Base-by-base conservation (phyloP, 257 asterid genomes). In the Gentiana straminea region DNA sequence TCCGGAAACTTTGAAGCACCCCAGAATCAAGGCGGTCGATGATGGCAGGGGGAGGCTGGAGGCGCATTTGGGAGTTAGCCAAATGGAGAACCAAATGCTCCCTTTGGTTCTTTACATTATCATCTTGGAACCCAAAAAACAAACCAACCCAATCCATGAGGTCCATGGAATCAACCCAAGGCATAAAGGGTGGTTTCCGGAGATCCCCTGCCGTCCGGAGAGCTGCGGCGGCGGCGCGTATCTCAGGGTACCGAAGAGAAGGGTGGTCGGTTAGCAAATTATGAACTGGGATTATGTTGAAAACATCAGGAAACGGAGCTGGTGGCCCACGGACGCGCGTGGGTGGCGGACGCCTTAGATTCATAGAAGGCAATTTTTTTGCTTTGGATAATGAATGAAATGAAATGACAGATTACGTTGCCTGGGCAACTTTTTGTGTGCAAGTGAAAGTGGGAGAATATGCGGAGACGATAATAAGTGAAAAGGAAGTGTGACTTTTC, bases 31-130 rank as follows among this genome's bases (percentile, higher is more conserved):
- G 95, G 73, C 76, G 75, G 71, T 81, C 95, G 3, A 71, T 49
- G 59, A 77, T 54, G 37, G 76, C 2, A 7, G 84, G 83, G n/a
- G 80, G 91, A 43, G 86, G 86, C 10, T 71, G 83, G 7, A 84
- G 89, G 57, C 98, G 86, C 98, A 90, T 90, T 77, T 90, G 96
- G 32, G 81, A 67, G 73, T 90, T 90, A 8, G 98, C 84, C 43
- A 90, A 58, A 69, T 90, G 96, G 43, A 86, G 96, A 52, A 90
- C 98, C 71, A 90, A 60, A 58, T 90, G 82, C 59, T 90, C 98
- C 70, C 98, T 70, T 67, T 90, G 98, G 68, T 90, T 90, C 76
- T 82, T 77, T 37, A 86, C 94, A 82, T 67, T 90, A 79, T 86
- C 96, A 2, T 37, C 55, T 49, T 90, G 98, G 77, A 90, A 90